A percentile compares a stretch with the other conserved stretches of the same genome.
These are phyloP conservation scores for Gyrodon lividus DNA, from an alignment of 768 basidiomycete species.

Conservation along the genomic window DNA sequence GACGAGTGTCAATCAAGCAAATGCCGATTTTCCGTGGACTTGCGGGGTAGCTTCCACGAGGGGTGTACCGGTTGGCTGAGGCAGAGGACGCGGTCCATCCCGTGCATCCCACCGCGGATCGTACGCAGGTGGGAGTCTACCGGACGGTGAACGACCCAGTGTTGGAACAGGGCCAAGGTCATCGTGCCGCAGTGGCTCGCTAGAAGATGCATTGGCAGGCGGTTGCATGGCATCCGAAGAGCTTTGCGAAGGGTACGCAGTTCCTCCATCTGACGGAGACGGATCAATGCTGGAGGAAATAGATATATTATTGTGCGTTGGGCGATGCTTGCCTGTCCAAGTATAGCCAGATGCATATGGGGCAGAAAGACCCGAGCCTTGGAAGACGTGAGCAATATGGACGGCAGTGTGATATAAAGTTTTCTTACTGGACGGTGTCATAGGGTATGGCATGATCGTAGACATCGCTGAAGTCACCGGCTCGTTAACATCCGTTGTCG, in stretches of 20 bases:
- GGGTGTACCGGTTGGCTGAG: background rate
- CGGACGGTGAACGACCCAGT: constrained; percentile 1
- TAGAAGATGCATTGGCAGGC: background rate
- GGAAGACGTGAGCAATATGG: background rate
- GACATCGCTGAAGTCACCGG: background rate
- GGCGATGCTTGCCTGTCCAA: background rate
- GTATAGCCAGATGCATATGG: background rate
- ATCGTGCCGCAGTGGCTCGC: background rate
- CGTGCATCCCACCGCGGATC: constrained; percentile 3
- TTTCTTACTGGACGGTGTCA: background rate
- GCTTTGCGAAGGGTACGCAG: background rate
- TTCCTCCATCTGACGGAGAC: background rate
- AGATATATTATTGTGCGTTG: background rate
- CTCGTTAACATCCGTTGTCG: background rate
- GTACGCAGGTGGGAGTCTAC: constrained; percentile 9
- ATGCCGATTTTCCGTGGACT: background rate
- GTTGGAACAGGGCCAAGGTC: background rate
- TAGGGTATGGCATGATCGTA: background rate
- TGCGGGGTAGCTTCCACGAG: background rate
- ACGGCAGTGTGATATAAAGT: background rate
- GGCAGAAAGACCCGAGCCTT: background rate
- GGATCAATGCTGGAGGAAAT: background rate
- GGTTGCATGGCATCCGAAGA: background rate
- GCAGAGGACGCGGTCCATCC: background rate
- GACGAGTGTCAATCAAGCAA: background rate